Base-by-base conservation (phyloP, 208 protist species). In the Polymyxa betae region DNA sequence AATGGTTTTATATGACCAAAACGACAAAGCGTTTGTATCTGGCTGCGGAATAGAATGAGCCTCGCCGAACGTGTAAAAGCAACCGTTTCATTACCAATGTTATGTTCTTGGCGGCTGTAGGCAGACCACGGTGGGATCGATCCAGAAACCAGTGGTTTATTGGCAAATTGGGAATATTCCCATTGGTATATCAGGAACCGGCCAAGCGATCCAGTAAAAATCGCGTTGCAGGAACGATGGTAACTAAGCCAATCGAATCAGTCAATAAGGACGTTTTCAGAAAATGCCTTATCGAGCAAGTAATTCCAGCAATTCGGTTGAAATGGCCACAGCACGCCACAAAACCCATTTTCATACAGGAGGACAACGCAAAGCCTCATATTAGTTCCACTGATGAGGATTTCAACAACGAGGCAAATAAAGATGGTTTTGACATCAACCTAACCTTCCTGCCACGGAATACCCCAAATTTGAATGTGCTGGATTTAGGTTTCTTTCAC, bases 61-160 rank as follows among this genome's bases (percentile, higher is more conserved):
- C 72, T 20, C 35, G 35, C 35, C 72, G 72, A 20, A 35, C 16
- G 16, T 35, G n/a, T 35, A 82, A 82, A n/a, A 82, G 72, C 72
- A 82, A 43, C 5, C 72, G 72, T 35, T 82, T 82, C 40, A 82
- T 82, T n/a, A 82, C 72, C n/a, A 82, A 82, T 12, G 72, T 82
- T 5, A 82, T 82, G 72, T 82, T 82, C 40, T 20, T 82, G 35
- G 72, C 40, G 35, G 72, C 72, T 20, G 72, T 82, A 35, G 72
- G 16, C 16, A 5, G 72, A 35, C 72, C 72, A 12, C 72, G 72
- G 16, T 82, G 40, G 35, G 72, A 82, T 35, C 72, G 35, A 12
- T 35, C n/a, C 35, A 35, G 54, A 35, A 43, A 82, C n/a, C 5
- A 45, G n/a, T 43, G 5, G 72, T 82, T 60, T 35, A 43, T 16